A percentile compares a stretch with the other conserved stretches of the same genome.
phyloP scores from a whole-genome alignment of 495 filamentous ascomycete genomes.

The Bacidia rubella region DNA sequence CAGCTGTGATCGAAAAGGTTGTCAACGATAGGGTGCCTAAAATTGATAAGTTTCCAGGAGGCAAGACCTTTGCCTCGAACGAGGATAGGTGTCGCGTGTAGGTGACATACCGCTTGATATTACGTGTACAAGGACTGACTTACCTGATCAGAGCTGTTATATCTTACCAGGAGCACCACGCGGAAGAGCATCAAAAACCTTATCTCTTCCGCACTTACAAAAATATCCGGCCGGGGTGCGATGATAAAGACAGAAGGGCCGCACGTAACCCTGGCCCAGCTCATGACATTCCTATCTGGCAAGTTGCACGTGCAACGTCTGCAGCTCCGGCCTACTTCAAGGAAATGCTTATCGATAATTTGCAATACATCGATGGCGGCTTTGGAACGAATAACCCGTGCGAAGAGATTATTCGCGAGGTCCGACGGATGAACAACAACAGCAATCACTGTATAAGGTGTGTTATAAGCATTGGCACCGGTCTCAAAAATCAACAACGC shows the following conservation, averaged over 20 bases:
- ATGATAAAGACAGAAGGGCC: neutral
- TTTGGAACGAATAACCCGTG: constrained; percentile 24
- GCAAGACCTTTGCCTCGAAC: neutral
- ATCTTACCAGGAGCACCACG: constrained; percentile 8
- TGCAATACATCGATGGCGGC: constrained; percentile 17
- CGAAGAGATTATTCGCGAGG: constrained; percentile 12
- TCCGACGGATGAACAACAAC: constrained; percentile 10
- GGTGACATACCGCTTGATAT: neutral
- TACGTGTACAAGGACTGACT: neutral
- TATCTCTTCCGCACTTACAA: constrained; percentile 12
- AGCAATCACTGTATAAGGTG: neutral
- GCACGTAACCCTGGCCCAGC: constrained; percentile 20
- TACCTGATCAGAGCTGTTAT: constrained; percentile 1
- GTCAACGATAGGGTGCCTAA: neutral
- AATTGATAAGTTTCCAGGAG: neutral
- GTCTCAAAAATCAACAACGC: constrained; percentile 5
- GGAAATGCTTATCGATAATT: constrained; percentile 15
- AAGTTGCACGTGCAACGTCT: constrained; percentile 37
- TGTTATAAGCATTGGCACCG: constrained; percentile 23
- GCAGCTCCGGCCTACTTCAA: constrained; percentile 41
- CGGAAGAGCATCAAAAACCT: neutral
- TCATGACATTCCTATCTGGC: constrained; percentile 29
- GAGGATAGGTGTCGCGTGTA: constrained; percentile 10
- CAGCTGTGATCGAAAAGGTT: constrained; percentile 5
- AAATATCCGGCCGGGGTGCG: neutral